These are phyloP conservation scores for Cercospora citrullina DNA, from an alignment of 2,329 filamentous ascomycete species.

Conservation along the genomic window DNA sequence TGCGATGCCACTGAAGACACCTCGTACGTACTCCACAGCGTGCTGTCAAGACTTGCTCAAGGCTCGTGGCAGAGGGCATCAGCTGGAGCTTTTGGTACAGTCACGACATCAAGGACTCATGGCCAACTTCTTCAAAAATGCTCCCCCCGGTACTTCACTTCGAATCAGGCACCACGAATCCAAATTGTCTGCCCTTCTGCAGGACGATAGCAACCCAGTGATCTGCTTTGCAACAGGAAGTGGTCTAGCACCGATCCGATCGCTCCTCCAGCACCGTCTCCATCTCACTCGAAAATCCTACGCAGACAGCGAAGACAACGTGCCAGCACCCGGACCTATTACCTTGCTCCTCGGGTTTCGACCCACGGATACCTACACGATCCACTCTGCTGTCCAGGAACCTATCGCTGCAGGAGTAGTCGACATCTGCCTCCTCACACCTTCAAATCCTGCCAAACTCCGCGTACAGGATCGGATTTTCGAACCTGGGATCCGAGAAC, in stretches of 20 bases:
- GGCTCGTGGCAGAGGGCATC: neutral
- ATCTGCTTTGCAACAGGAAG: slow-evolving; percentile 7
- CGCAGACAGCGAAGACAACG: neutral
- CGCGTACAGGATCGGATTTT: neutral
- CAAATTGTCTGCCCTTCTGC: neutral
- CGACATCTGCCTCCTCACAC: neutral
- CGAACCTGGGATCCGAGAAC: neutral
- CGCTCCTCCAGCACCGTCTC: neutral
- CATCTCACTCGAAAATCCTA: neutral
- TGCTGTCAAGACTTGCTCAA: neutral
- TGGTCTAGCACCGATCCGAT: neutral
- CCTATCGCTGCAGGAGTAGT: neutral
- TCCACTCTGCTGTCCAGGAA: neutral
- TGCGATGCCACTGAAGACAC: neutral
- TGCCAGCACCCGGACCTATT: neutral
- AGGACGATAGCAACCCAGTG: neutral
- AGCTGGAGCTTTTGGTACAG: neutral
- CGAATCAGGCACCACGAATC: neutral
- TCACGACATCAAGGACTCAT: neutral
- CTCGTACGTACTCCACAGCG: neutral
- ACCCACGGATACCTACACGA: neutral
- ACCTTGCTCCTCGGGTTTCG: neutral
- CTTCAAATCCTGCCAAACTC: neutral
- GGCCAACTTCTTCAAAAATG: neutral
- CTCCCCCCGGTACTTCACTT: neutral